A percentile compares a stretch with the other conserved stretches of the same genome.
Evolutionary conservation across 2,329 filamentous ascomycete genomes (phyloP).

Genomic region (Arthrobotrys pseudoclavata): DNA sequence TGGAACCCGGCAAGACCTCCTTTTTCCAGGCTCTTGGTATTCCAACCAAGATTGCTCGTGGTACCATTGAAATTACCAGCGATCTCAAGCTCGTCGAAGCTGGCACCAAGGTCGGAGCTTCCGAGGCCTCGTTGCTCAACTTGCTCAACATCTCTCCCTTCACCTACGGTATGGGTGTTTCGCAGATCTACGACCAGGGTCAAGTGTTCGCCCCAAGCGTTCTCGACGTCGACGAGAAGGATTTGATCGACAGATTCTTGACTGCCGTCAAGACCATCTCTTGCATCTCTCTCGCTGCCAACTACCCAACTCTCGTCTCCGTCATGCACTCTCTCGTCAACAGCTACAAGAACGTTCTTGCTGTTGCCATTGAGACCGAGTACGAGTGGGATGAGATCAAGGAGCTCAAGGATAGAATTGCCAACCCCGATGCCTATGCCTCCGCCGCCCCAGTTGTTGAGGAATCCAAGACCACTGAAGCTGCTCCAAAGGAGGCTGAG

Average conservation of each 20-base stretch:
- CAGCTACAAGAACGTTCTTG: constrained; percentile 95
- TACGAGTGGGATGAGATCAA: constrained; percentile 96
- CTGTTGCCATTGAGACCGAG: constrained; percentile 84
- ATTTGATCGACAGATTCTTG: constrained; percentile 87
- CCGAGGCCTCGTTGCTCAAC: constrained; percentile 98
- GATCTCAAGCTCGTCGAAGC: constrained; percentile 98
- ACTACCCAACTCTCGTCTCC: constrained; percentile 96
- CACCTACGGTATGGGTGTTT: constrained; percentile 97
- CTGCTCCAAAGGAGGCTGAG: constrained; percentile 70
- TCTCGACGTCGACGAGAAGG: constrained; percentile 93
- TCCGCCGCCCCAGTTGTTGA: constrained; percentile 80
- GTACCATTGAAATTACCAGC: constrained; percentile 99
- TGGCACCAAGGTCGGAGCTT: constrained; percentile 93
- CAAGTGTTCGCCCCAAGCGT: constrained; percentile 89
- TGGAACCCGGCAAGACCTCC: constrained; percentile 99
- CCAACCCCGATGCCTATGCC: constrained; percentile 97
- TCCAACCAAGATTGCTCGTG: constrained; percentile 99
- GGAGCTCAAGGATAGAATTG: constrained; percentile 99
- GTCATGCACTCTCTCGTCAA: constrained; percentile 97
- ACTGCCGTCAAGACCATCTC: constrained; percentile 88
- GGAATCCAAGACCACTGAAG: constrained; percentile 70
- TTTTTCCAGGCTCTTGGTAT: constrained; percentile 99
- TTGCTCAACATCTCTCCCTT: constrained; percentile 99
- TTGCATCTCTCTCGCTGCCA: constrained; percentile 88
- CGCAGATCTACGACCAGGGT: constrained; percentile 97